A percentile compares a stretch with the other conserved stretches of the same genome.
Conservation (phyloP, 2,329 filamentous ascomycete genomes). For the Beauveria medogensis region DNA sequence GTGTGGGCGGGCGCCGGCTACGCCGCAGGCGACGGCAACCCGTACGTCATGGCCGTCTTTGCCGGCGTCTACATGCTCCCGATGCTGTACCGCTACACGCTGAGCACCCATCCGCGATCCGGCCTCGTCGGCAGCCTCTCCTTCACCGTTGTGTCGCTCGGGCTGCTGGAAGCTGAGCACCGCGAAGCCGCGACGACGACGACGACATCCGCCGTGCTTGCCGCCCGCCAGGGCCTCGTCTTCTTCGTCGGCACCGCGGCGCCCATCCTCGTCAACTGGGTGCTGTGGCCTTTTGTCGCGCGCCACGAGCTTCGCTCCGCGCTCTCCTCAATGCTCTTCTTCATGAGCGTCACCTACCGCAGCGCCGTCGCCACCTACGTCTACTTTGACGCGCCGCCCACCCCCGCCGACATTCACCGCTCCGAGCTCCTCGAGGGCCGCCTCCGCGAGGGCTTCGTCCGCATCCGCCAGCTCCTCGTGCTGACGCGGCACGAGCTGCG, state of each 20-base stretch:
- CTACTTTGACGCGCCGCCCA: conserved; percentile 48
- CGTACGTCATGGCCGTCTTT: conserved; percentile 47
- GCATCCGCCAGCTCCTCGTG: conserved; percentile 47
- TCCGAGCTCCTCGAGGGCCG: conserved; percentile 52
- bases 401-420: conserved; percentile 38
- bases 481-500: conserved; percentile 53
- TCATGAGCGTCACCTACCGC: conserved; percentile 49
- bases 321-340: conserved; percentile 48
- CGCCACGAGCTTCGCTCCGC: conserved; percentile 50
- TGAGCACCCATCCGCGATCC: conserved; percentile 47
- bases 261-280: conserved; percentile 49
- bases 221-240: conserved; percentile 39
- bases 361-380: conserved; percentile 48
- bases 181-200: conserved; percentile 14
- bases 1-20: conserved; percentile 47
- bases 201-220: conserved; percentile 28
- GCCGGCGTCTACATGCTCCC: conserved; percentile 50
- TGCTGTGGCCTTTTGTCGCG: conserved; percentile 54
- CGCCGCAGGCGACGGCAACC: conserved; percentile 42
- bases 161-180: conserved; percentile 25
- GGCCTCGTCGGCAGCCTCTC: conserved; percentile 50
- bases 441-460: conserved; percentile 51
- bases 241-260: conserved; percentile 46
- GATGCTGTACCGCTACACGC: conserved; percentile 49
- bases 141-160: conserved; percentile 46